These are phyloP conservation scores for Deinandra increscens DNA, from an alignment of 129 eudicot genomes.

Conservation along the genomic window DNA sequence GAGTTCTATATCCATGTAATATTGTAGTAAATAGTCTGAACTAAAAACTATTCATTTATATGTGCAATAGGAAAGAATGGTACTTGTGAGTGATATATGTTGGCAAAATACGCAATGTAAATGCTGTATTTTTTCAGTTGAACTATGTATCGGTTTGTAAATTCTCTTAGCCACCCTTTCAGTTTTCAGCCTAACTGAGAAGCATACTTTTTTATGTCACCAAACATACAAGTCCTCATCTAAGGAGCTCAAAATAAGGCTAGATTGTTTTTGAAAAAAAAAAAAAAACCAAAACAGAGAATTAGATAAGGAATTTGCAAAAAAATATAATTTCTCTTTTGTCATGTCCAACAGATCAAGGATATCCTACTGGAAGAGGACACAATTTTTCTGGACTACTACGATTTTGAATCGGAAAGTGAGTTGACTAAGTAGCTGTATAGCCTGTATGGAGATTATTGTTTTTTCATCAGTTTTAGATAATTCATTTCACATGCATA, in stretches of 20 bases:
- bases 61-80: background rate
- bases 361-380: background rate
- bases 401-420: conserved; percentile 3
- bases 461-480: background rate
- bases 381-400: background rate
- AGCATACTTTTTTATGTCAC: background rate
- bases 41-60: background rate
- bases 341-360: background rate
- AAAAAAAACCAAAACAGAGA: too few relatives aligned
- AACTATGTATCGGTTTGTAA: background rate
- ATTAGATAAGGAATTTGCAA: background rate
- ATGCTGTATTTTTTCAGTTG: background rate
- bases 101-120: background rate
- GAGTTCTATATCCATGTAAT: background rate
- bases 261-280: background rate
- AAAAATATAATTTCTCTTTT: background rate
- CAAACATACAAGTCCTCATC: background rate
- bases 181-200: too few relatives aligned
- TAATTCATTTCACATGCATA: background rate
- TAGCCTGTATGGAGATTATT: background rate
- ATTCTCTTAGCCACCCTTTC: background rate
- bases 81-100: background rate
- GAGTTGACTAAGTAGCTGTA: background rate
- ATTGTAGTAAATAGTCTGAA: background rate
- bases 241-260: background rate